phyloP scores from a whole-genome alignment of 2,329 filamentous ascomycete species.

The Falciphora oryzae region DNA sequence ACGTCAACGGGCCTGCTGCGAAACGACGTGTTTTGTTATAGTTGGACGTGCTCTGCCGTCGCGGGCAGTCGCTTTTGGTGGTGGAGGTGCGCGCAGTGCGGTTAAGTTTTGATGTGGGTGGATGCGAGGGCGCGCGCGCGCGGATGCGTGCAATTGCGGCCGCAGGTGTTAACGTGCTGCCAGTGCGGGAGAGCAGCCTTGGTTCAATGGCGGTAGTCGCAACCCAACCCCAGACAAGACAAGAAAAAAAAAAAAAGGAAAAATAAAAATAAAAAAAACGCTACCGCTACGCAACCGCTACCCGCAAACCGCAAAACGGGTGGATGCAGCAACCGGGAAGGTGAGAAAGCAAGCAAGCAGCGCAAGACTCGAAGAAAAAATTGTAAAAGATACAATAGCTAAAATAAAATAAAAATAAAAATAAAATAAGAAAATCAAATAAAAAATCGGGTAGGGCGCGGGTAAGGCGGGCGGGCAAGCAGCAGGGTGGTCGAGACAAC shows the following conservation, averaged over 20 bases:
- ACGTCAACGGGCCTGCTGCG: slow-evolving; percentile 38
- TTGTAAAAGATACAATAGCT: background rate
- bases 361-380: background rate
- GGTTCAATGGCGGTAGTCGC: background rate
- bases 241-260: background rate
- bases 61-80: slow-evolving; percentile 15
- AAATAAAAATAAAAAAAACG: background rate
- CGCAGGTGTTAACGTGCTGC: slow-evolving; percentile 1
- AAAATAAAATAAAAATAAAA: background rate
- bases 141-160: slow-evolving; percentile 6
- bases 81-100: slow-evolving; percentile 16
- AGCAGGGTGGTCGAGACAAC: background rate
- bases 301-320: background rate
- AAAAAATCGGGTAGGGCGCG: background rate
- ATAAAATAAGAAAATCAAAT: background rate
- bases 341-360: background rate
- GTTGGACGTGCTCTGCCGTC: slow-evolving; percentile 35
- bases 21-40: slow-evolving; percentile 57
- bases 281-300: background rate
- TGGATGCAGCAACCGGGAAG: slow-evolving; percentile 1
- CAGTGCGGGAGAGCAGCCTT: background rate
- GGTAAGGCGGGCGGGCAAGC: too few relatives aligned
- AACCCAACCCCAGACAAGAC: background rate
- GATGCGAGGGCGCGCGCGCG: background rate
- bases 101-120: slow-evolving; percentile 1